phyloP scores from a whole-genome alignment of 257 asterid species.

The Plantago elongata region DNA sequence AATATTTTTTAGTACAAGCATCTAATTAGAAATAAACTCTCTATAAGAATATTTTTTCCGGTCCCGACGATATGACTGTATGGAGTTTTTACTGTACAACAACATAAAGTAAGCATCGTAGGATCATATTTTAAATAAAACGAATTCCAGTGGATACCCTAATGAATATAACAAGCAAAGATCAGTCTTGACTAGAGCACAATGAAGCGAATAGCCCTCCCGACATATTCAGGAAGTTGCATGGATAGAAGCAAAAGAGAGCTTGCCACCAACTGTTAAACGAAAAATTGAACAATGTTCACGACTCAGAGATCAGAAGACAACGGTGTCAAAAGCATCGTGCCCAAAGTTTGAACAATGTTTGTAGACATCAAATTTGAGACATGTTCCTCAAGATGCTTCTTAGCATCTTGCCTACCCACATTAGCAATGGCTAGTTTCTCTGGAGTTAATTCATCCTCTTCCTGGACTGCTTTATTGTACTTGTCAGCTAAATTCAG shows the following conservation, averaged over 20 bases:
- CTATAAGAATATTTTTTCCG: too few relatives aligned
- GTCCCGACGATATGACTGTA: too few relatives aligned
- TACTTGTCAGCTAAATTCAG: slow-evolving; percentile 69
- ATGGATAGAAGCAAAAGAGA: background rate
- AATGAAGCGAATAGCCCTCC: background rate
- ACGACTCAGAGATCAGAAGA: slow-evolving; percentile 38
- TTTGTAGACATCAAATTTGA: slow-evolving; percentile 95
- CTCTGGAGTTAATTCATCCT: slow-evolving; percentile 90
- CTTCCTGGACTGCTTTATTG: slow-evolving; percentile 96
- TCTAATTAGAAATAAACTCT: too few relatives aligned
- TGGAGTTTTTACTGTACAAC: too few relatives aligned
- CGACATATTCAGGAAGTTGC: background rate
- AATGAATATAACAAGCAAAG: too few relatives aligned
- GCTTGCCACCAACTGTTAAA: background rate
- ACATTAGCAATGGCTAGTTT: slow-evolving; percentile 88
- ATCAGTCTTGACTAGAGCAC: background rate
- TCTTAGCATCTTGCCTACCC: slow-evolving; percentile 97
- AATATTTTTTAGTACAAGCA: too few relatives aligned
- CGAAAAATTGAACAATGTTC: background rate
- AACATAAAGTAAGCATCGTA: too few relatives aligned
- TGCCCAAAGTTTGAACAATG: slow-evolving; percentile 82
- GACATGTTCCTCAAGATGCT: slow-evolving; percentile 93
- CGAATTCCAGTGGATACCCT: too few relatives aligned
- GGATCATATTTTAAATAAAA: too few relatives aligned
- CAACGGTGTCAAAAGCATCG: slow-evolving; percentile 92